Conservation (phyloP, 2,329 filamentous ascomycete species). For the Colletotrichum tamarilloi region DNA sequence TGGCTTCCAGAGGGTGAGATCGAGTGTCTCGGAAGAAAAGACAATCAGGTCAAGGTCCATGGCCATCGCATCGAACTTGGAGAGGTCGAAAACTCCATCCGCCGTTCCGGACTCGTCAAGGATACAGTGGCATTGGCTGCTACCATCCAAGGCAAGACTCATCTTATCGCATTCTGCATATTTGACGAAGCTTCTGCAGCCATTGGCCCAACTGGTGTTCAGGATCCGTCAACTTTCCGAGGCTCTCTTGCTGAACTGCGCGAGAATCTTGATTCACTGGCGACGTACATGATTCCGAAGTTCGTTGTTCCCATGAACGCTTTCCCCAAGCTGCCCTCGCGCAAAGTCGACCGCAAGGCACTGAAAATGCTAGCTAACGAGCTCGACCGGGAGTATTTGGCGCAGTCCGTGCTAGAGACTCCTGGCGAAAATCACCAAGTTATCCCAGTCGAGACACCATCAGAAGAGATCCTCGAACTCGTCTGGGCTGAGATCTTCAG, state of each 20-base stretch:
- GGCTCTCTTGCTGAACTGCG: constrained; percentile 14
- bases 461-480: neutral
- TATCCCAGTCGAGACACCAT: constrained; percentile 25
- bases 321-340: constrained; percentile 41
- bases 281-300: constrained; percentile 43
- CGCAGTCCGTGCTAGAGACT: neutral
- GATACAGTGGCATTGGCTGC: neutral
- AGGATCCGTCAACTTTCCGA: neutral
- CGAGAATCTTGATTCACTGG: constrained; percentile 33
- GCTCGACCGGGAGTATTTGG: neutral
- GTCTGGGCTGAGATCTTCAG: neutral
- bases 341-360: constrained; percentile 42
- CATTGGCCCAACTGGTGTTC: neutral
- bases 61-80: constrained; percentile 38
- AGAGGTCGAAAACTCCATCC: constrained; percentile 38
- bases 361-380: constrained; percentile 17
- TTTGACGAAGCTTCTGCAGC: neutral
- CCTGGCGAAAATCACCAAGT: neutral
- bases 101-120: constrained; percentile 9
- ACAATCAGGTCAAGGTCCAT: constrained; percentile 38
- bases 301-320: constrained; percentile 38
- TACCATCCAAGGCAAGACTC: neutral
- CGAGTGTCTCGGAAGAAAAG: constrained; percentile 37
- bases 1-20: constrained; percentile 35
- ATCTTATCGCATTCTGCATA: neutral